Conservation (phyloP, 768 basidiomycete genomes). For the Hygrophorus pudorinus region DNA sequence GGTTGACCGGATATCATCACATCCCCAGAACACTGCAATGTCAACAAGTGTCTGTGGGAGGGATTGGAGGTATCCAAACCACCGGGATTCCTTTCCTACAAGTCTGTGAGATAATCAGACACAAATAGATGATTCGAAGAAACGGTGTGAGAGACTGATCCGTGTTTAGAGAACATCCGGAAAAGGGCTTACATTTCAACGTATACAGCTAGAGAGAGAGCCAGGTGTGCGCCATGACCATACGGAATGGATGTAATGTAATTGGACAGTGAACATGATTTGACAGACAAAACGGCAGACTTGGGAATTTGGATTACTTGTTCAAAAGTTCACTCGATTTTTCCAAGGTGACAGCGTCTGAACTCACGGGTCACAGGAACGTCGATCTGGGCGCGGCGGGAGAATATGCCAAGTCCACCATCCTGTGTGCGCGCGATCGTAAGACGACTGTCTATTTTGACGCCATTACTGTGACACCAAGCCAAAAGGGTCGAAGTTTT, state of each 20-base stretch:
- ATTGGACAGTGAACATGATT: slow-evolving; percentile 39
- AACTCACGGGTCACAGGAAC: slow-evolving; percentile 27
- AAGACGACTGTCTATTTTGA: slow-evolving; percentile 38
- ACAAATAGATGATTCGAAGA: slow-evolving; percentile 3
- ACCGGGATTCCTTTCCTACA: slow-evolving; percentile 38
- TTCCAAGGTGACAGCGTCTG: background rate
- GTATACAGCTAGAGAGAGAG: slow-evolving; percentile 54
- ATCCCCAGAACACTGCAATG: slow-evolving; percentile 55
- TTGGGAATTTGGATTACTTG: slow-evolving; percentile 62
- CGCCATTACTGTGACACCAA: slow-evolving; percentile 39
- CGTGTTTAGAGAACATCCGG: slow-evolving; percentile 1
- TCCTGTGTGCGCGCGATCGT: slow-evolving; percentile 20
- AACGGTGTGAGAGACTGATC: background rate
- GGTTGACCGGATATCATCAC: slow-evolving; percentile 1
- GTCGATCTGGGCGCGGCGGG: slow-evolving; percentile 22
- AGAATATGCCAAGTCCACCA: slow-evolving; percentile 27
- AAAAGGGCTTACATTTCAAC: slow-evolving; percentile 42
- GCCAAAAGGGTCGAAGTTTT: slow-evolving; percentile 24
- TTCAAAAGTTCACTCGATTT: slow-evolving; percentile 5
- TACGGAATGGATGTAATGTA: slow-evolving; percentile 35
- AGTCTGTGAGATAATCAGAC: slow-evolving; percentile 28
- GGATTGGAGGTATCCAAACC: slow-evolving; percentile 59
- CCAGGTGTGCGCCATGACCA: slow-evolving; percentile 50
- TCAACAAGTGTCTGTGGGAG: slow-evolving; percentile 44
- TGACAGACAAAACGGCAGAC: slow-evolving; percentile 48